Evolutionary conservation across 495 filamentous ascomycete genomes (phyloP).

Genomic region (Talaromyces borbonicus): DNA sequence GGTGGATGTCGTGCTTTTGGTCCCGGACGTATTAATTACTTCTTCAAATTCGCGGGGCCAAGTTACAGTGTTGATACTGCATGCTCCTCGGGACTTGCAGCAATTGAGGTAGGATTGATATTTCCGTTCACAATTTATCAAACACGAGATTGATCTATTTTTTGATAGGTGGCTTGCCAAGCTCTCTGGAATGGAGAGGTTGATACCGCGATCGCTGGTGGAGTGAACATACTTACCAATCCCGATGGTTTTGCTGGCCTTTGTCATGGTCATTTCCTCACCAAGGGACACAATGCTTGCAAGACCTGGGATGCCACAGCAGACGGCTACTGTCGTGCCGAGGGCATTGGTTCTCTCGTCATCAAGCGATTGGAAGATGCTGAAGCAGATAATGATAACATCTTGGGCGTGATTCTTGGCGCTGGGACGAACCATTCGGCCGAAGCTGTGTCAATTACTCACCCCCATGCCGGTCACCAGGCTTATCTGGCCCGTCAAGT

Average conservation of each 20-base stretch:
- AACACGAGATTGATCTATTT: conserved; percentile 42
- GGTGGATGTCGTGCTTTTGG: conserved; percentile 22
- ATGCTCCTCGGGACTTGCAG: conserved; percentile 47
- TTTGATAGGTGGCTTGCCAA: conserved; percentile 46
- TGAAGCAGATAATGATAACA: conserved; percentile 34
- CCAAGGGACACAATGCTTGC: conserved; percentile 48
- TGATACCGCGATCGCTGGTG: conserved; percentile 64
- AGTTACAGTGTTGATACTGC: conserved; percentile 69
- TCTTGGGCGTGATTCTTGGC: conserved; percentile 30
- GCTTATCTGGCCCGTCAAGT: conserved; percentile 32
- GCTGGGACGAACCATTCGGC: conserved; percentile 35
- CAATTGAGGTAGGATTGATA: not conserved
- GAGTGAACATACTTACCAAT: conserved; percentile 55
- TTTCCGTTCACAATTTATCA: too few species aligned
- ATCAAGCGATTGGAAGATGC: conserved; percentile 40
- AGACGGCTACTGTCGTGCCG: conserved; percentile 60
- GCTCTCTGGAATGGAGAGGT: conserved; percentile 56
- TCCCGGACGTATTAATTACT: conserved; percentile 44
- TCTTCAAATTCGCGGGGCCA: conserved; percentile 65
- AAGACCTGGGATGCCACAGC: conserved; percentile 59
- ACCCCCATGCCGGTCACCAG: conserved; percentile 40
- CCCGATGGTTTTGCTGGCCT: conserved; percentile 62
- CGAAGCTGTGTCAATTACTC: conserved; percentile 35
- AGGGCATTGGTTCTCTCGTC: conserved; percentile 34
- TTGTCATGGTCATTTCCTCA: conserved; percentile 57